Base-by-base conservation (phyloP, 2,329 filamentous ascomycete species). In the Fusarium fujikuroi region DNA sequence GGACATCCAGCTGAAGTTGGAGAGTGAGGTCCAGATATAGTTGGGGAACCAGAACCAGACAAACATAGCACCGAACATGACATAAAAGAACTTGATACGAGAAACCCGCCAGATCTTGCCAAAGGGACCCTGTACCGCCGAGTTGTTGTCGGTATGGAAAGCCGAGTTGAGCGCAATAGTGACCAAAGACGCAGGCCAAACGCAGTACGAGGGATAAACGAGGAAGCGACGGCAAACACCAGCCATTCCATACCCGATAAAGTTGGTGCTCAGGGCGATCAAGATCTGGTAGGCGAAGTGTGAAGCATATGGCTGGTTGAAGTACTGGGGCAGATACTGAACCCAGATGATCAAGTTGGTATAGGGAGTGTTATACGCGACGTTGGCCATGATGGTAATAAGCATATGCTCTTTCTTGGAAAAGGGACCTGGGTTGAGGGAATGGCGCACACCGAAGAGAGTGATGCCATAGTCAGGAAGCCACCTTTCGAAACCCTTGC, bases 361-460 rank as follows among this genome's bases (percentile, higher is more conserved):
- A 75, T 88, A 89, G 0, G 87, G 87, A 7, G 83, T 83, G 66
- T 85, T 85, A 79, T 84, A 87, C 18, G 85, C 85, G 18, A 87
- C 87, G 77, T 92, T 91, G 61, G 91, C 89, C 87, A 89, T 89
- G 78, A 89, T 88, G 66, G 87, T 87, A 70, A 90, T 88, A 44
- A 91, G 82, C 84, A 89, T 88, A 76, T 91, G 89, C 78, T 91
- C 89, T 80, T 91, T 91, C 75, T 86, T 86, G 60, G 86, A 87
- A 76, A 90, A 90, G 4, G 85, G 85, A 0, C 88, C 87, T 0
- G 88, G 87, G 74, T 89, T 90, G 19, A 89, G 82, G 9, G 83
- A 85, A 75, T 87, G 85, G 25, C 83, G 82, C 28, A 83, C 75
- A 15, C 86, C 85, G 46, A 84, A 82, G 21, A 87, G 74, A 2